Evolutionary conservation across 129 eudicot species (phyloP).

Genomic region (Flaveria robusta): DNA sequence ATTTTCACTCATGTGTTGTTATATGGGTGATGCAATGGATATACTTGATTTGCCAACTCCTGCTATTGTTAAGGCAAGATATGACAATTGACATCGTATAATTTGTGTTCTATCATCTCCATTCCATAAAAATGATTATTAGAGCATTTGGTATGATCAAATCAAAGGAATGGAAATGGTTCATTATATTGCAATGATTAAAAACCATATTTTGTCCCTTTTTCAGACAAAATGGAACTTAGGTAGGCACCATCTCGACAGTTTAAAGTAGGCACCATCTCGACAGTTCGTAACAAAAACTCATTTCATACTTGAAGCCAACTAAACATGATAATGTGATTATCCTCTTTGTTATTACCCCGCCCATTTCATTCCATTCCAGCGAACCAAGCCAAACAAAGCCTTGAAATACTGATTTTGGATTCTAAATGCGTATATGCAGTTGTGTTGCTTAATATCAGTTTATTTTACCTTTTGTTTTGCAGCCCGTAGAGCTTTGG

Average conservation of each 20-base stretch:
- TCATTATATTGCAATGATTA: not conserved
- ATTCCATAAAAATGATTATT: not conserved
- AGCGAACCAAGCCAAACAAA: not conserved
- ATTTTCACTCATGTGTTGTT: slow-evolving; percentile 86
- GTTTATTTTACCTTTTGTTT: slow-evolving; percentile 28
- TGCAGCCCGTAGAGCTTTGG: slow-evolving; percentile 97
- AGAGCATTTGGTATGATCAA: not conserved
- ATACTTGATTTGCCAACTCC: slow-evolving; percentile 90
- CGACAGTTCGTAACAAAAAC: not conserved
- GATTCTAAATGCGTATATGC: slow-evolving; percentile 4
- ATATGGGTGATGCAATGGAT: slow-evolving; percentile 97
- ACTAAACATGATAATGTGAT: not conserved
- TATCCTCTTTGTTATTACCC: not conserved
- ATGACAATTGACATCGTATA: not conserved
- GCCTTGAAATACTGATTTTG: not conserved
- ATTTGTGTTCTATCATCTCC: not conserved
- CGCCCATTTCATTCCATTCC: too few relatives aligned
- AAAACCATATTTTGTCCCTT: not conserved
- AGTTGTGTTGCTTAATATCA: slow-evolving; percentile 3
- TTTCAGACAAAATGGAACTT: not conserved
- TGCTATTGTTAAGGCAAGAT: slow-evolving; percentile 69
- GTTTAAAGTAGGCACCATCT: not conserved
- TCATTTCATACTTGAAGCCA: not conserved
- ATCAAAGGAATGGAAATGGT: not conserved
- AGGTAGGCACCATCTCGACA: not conserved